Evolutionary conservation across 1,284 basidiomycete genomes (phyloP).

Genomic region (Heterobasidion irregulare): DNA sequence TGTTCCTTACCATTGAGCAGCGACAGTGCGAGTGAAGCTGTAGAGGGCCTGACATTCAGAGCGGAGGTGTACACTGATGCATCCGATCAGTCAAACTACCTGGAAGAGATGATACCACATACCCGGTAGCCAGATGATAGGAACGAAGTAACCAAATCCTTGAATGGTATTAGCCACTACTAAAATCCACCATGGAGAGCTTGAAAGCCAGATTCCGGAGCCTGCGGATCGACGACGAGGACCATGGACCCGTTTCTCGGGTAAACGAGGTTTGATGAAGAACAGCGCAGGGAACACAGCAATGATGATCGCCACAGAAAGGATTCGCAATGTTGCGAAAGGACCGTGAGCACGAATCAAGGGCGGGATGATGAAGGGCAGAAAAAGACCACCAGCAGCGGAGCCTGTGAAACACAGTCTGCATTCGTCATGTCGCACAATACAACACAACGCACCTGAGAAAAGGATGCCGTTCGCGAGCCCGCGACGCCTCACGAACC

Average conservation of each 20-base stretch:
- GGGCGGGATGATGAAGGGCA: constrained; percentile 17
- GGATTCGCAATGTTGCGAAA: constrained; percentile 13
- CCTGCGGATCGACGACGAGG: constrained; percentile 5
- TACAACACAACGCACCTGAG: constrained; percentile 14
- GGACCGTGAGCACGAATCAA: constrained; percentile 12
- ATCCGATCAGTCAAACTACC: not conserved
- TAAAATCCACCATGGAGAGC: constrained; percentile 13
- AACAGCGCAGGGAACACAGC: constrained; percentile 13
- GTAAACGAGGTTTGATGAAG: constrained; percentile 18
- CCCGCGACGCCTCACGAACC: constrained; percentile 22
- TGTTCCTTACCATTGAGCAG: constrained; percentile 11
- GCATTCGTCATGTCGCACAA: not conserved
- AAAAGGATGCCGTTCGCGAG: constrained; percentile 24
- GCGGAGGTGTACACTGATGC: constrained; percentile 14
- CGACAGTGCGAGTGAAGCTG: constrained; percentile 14
- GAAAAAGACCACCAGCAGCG: constrained; percentile 19
- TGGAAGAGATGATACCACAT: not conserved
- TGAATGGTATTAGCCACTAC: constrained; percentile 16
- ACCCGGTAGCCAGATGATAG: constrained; percentile 16
- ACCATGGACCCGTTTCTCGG: constrained; percentile 12
- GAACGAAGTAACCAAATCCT: constrained; percentile 16
- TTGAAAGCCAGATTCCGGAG: constrained; percentile 9
- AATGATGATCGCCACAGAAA: constrained; percentile 11
- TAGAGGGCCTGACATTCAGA: constrained; percentile 10
- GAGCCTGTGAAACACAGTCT: constrained; percentile 13